A percentile compares a stretch with the other conserved stretches of the same genome.
These are phyloP conservation scores for Vaccinium vitisidaea DNA, from an alignment of 148 eudicot species.

Conservation along the genomic window DNA sequence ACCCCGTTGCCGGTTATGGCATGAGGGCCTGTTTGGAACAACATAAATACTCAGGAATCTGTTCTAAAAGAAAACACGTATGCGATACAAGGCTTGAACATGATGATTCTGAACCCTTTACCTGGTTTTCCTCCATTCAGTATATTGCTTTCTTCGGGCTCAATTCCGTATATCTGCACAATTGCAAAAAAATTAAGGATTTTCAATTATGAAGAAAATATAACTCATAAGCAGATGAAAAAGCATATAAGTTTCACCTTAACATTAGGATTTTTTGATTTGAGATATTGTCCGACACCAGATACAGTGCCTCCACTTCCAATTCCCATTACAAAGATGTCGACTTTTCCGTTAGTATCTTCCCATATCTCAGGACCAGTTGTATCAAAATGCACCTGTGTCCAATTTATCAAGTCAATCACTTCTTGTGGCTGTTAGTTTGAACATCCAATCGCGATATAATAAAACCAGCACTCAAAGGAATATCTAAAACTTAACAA, in stretches of 20 bases:
- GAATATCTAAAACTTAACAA: background rate
- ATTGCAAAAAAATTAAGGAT: background rate
- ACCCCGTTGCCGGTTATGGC: conserved; percentile 93
- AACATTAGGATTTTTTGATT: conserved; percentile 85
- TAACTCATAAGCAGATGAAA: background rate
- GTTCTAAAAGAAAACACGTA: background rate
- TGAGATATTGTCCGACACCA: conserved; percentile 91
- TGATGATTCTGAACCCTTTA: conserved; percentile 16
- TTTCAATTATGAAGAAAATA: background rate
- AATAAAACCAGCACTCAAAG: background rate
- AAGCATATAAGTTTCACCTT: conserved; percentile 43
- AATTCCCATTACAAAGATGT: conserved; percentile 95
- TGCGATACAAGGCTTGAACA: background rate
- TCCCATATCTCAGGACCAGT: conserved; percentile 99
- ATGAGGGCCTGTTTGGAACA: conserved; percentile 68
- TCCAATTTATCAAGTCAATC: background rate
- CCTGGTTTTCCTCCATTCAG: conserved; percentile 99
- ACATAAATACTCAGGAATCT: background rate
- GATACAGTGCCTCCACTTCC: conserved; percentile 98
- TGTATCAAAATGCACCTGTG: conserved; percentile 88
- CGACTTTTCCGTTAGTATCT: conserved; percentile 84
- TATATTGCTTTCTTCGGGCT: conserved; percentile 87
- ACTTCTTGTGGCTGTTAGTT: background rate
- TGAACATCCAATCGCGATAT: background rate
- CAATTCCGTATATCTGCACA: conserved; percentile 81